Evolutionary conservation across 78 protist species (phyloP).

Genomic region (Chrysochromulina parva): DNA sequence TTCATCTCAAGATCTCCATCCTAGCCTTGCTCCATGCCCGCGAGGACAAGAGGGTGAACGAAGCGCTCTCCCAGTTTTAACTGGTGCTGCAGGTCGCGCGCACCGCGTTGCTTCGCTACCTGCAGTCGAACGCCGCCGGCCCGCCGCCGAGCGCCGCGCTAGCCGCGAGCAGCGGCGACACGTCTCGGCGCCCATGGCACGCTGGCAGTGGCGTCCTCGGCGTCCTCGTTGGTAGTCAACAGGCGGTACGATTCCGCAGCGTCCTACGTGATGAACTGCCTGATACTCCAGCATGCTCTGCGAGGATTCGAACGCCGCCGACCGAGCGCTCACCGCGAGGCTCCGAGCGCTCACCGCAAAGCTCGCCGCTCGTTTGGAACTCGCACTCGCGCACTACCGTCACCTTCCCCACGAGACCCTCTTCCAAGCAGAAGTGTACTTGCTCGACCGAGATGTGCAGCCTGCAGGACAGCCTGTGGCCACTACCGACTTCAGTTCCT

Average conservation of each 20-base stretch:
- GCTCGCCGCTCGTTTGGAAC: neutral
- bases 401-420: neutral
- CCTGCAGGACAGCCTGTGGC: neutral
- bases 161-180: no score
- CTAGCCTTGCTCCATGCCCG: constrained; percentile 49
- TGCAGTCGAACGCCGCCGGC: neutral
- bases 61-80: constrained; percentile 39
- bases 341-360: neutral
- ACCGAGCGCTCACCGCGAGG: constrained; percentile 34
- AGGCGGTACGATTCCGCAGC: neutral
- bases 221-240: no score
- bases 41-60: constrained; percentile 50
- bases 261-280: neutral
- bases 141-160: neutral
- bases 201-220: neutral
- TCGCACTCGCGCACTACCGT: neutral
- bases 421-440: neutral
- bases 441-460: neutral
- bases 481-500: neutral
- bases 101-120: constrained; percentile 57
- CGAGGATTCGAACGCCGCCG: neutral
- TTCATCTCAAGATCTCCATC: constrained; percentile 3
- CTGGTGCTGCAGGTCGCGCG: constrained; percentile 53
- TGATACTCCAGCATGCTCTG: neutral
- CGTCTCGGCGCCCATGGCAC: neutral